Percentiles rank a stretch among this genome's conserved stretches.
These are phyloP conservation scores for Pisolithus microcarpus DNA, from an alignment of 768 basidiomycete species.

Conservation along the genomic window DNA sequence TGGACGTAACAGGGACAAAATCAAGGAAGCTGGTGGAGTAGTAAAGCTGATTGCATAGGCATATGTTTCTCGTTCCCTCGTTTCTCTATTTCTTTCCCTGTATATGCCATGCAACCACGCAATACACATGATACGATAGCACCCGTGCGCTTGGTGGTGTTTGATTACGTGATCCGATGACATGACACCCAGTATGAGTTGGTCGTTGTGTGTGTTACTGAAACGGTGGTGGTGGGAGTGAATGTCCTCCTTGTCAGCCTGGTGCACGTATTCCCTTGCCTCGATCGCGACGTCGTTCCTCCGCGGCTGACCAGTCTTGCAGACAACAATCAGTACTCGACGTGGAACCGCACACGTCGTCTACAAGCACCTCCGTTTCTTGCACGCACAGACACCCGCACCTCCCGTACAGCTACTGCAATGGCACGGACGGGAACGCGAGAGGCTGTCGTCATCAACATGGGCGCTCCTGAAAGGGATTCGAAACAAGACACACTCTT, in stretches of 20 bases:
- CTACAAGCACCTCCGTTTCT: slow-evolving; percentile 45
- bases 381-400: slow-evolving; percentile 43
- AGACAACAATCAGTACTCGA: slow-evolving; percentile 47
- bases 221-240: too few species aligned
- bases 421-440: slow-evolving; percentile 36
- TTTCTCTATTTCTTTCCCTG: slow-evolving; percentile 15
- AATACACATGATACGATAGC: slow-evolving; percentile 6
- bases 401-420: slow-evolving; percentile 41
- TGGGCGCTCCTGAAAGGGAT: slow-evolving; percentile 38
- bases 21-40: slow-evolving; percentile 92
- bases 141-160: not conserved
- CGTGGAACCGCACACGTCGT: slow-evolving; percentile 54
- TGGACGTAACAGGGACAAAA: slow-evolving; percentile 47
- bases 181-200: slow-evolving; percentile 1
- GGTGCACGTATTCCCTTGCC: slow-evolving; percentile 29
- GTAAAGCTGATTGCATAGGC: slow-evolving; percentile 83
- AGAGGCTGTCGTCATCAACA: slow-evolving; percentile 22
- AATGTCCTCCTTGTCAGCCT: slow-evolving; percentile 29
- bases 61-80: slow-evolving; percentile 9
- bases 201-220: too few species aligned
- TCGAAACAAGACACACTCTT: slow-evolving; percentile 79
- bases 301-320: slow-evolving; percentile 3
- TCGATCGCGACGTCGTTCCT: not conserved
- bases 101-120: slow-evolving; percentile 6
- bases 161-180: not conserved